phyloP scores from a whole-genome alignment of 1,139 yeast genomes.

The Magnusiomyces suaveolens region DNA sequence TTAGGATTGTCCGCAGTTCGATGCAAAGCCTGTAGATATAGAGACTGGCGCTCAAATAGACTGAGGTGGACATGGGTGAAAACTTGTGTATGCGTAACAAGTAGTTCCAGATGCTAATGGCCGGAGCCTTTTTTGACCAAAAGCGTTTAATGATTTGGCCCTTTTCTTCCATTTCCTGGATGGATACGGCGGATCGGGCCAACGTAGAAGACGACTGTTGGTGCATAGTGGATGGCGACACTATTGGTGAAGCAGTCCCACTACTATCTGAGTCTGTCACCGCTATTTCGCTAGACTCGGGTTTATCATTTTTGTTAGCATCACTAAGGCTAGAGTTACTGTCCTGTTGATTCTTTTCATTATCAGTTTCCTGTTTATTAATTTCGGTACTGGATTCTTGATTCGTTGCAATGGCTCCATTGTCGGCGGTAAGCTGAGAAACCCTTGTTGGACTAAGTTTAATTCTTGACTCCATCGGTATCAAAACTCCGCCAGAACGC shows the following conservation, averaged over 20 bases:
- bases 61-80: constrained; percentile 38
- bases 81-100: constrained; percentile 36
- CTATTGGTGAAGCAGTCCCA: not conserved
- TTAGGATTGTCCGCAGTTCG: constrained; percentile 28
- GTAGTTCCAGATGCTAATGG: constrained; percentile 32
- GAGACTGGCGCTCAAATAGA: constrained; percentile 34
- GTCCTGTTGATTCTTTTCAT: not conserved
- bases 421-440: not conserved
- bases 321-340: too few species aligned
- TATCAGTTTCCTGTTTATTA: not conserved
- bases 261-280: not conserved
- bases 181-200: not conserved
- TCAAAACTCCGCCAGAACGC: not conserved
- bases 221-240: not conserved
- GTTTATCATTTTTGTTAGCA: too few species aligned
- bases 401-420: not conserved
- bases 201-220: not conserved
- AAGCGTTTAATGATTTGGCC: constrained; percentile 27
- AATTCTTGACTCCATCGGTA: not conserved
- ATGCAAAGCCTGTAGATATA: constrained; percentile 33
- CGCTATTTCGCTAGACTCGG: not conserved
- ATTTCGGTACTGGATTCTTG: not conserved
- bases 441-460: not conserved
- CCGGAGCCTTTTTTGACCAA: constrained; percentile 34
- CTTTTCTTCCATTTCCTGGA: constrained; percentile 1